A percentile compares a stretch with the other conserved stretches of the same genome.
Conservation (phyloP, 441 rosid species). For the Jatropha podagrica region DNA sequence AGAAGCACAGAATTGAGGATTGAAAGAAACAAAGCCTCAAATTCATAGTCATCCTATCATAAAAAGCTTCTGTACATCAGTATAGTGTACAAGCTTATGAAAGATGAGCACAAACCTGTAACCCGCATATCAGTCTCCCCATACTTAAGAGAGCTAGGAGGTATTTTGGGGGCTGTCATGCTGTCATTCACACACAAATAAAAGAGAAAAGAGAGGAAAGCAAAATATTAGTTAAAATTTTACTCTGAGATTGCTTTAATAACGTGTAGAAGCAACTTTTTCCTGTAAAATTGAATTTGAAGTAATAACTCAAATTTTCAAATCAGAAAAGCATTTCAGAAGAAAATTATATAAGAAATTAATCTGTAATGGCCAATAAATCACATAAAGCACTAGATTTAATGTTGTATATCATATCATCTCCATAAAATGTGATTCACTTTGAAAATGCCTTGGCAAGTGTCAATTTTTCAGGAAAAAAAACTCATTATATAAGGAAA, state of each 20-base stretch:
- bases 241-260: background rate
- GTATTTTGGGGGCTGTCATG: slow-evolving; percentile 90
- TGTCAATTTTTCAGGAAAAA: background rate
- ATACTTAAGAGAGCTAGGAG: slow-evolving; percentile 60
- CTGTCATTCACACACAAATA: slow-evolving; percentile 38
- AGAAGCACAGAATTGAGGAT: background rate
- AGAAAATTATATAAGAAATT: background rate
- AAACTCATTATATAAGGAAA: background rate
- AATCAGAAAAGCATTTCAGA: background rate
- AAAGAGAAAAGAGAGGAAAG: background rate
- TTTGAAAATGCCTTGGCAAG: background rate
- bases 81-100: background rate
- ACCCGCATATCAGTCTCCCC: slow-evolving; percentile 79
- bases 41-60: background rate
- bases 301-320: background rate
- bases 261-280: background rate
- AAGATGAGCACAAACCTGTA: slow-evolving; percentile 47
- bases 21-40: background rate
- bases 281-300: background rate
- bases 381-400: background rate
- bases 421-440: background rate
- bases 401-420: background rate
- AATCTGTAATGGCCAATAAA: background rate
- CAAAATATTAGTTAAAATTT: slow-evolving; percentile 15
- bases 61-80: background rate